A percentile compares a stretch with the other conserved stretches of the same genome.
These are phyloP conservation scores for Tieghemostelium lacteum DNA, from an alignment of 78 protist species.

Conservation along the genomic window DNA sequence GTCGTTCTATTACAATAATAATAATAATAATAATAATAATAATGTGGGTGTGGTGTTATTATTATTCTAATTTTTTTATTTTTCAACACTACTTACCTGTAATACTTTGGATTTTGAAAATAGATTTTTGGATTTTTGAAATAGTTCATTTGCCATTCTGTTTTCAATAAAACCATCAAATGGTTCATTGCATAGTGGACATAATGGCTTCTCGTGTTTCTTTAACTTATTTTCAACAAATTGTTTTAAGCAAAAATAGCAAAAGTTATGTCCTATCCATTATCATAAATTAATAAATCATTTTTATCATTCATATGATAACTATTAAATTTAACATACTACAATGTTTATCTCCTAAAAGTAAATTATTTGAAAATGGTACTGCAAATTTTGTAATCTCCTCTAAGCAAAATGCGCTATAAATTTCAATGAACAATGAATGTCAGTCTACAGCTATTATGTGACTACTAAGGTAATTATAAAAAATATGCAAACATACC, in stretches of 20 bases:
- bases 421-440: background rate
- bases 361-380: background rate
- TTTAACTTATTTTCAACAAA: background rate
- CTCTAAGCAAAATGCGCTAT: slow-evolving; percentile 3
- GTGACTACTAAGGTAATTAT: background rate
- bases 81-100: background rate
- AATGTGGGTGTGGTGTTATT: too few relatives aligned
- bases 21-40: too few relatives aligned
- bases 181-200: slow-evolving; percentile 62
- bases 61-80: background rate
- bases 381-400: slow-evolving; percentile 6
- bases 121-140: slow-evolving; percentile 7
- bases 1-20: too few relatives aligned
- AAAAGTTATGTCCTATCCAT: slow-evolving; percentile 50
- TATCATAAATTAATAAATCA: background rate
- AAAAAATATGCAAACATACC: background rate
- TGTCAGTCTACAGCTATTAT: background rate
- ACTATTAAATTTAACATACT: slow-evolving; percentile 7
- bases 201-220: background rate
- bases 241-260: slow-evolving; percentile 15
- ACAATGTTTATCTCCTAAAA: slow-evolving; percentile 1
- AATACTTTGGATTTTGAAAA: slow-evolving; percentile 14
- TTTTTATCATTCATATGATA: background rate
- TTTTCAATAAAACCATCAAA: slow-evolving; percentile 63
- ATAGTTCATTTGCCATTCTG: slow-evolving; percentile 31